Evolutionary conservation across 805 yeast genomes (phyloP).

Genomic region (Debaryomyces maramus): DNA sequence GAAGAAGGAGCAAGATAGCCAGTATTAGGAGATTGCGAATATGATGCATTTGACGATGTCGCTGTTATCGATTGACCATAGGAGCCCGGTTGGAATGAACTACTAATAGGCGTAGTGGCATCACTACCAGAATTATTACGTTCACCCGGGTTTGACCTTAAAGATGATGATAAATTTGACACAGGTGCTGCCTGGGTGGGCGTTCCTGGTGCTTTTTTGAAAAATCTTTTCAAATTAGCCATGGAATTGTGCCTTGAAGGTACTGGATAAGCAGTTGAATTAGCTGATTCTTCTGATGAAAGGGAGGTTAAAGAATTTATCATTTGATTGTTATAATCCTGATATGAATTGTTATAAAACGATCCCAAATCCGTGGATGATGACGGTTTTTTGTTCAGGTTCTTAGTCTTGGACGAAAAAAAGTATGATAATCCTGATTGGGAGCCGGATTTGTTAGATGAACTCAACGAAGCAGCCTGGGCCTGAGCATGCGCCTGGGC

Average conservation of each 20-base stretch:
- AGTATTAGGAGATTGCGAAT: slow-evolving; percentile 32
- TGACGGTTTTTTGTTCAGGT: slow-evolving; percentile 26
- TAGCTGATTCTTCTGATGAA: slow-evolving; percentile 38
- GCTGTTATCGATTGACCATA: slow-evolving; percentile 25
- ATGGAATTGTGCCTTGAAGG: slow-evolving; percentile 70
- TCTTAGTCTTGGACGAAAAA: slow-evolving; percentile 45
- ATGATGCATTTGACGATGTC: slow-evolving; percentile 34
- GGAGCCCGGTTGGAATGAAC: slow-evolving; percentile 18
- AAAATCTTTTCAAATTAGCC: slow-evolving; percentile 75
- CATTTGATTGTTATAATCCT: slow-evolving; percentile 19
- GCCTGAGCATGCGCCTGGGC: slow-evolving; percentile 46
- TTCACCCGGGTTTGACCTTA: slow-evolving; percentile 19
- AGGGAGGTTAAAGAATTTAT: slow-evolving; percentile 34
- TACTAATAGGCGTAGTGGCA: slow-evolving; percentile 9
- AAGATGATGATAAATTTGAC: slow-evolving; percentile 25
- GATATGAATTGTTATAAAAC: slow-evolving; percentile 39
- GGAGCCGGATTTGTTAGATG: slow-evolving; percentile 40
- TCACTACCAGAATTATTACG: slow-evolving; percentile 9
- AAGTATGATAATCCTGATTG: slow-evolving; percentile 52
- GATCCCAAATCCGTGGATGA: slow-evolving; percentile 44
- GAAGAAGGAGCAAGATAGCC: slow-evolving; percentile 22
- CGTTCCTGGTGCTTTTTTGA: slow-evolving; percentile 46
- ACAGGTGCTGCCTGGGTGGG: slow-evolving; percentile 16
- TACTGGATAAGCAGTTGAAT: slow-evolving; percentile 23
- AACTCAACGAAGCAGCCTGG: slow-evolving; percentile 32